Conservation (phyloP, 2,329 filamentous ascomycete genomes). For the Aspergillus texensis region DNA sequence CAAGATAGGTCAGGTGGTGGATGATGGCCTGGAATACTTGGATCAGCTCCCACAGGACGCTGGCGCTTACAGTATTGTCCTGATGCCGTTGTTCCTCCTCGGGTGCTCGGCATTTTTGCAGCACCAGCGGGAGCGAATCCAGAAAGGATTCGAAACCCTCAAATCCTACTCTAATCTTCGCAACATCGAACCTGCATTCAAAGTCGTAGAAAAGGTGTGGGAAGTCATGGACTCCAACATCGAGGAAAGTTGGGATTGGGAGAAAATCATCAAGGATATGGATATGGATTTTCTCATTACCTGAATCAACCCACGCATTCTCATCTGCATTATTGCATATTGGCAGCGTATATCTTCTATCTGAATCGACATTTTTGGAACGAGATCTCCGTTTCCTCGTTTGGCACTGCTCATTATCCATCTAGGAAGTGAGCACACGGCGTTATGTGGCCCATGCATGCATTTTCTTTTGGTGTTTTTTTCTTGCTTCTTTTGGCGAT, state of each 20-base stretch:
- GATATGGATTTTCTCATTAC: conserved; percentile 65
- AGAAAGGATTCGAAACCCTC: conserved; percentile 56
- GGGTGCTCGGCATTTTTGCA: conserved; percentile 62
- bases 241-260: conserved; percentile 65
- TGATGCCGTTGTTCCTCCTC: conserved; percentile 64
- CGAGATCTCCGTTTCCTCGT: neutral
- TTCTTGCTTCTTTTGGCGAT: conserved; percentile 13
- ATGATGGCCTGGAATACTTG: conserved; percentile 60
- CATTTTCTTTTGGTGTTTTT: conserved; percentile 12
- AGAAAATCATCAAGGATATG: conserved; percentile 60
- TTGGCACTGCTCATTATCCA: neutral
- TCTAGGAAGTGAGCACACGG: neutral
- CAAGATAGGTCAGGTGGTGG: conserved; percentile 60
- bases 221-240: conserved; percentile 60
- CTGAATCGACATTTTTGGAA: neutral
- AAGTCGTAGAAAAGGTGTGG: conserved; percentile 61
- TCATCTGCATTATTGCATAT: conserved; percentile 5
- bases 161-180: conserved; percentile 60
- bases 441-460: conserved; percentile 12
- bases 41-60: conserved; percentile 57
- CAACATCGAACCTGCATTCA: conserved; percentile 60
- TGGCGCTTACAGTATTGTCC: conserved; percentile 60
- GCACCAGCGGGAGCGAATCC: conserved; percentile 58
- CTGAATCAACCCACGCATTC: conserved; percentile 33
- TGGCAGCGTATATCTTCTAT: neutral